A percentile compares a stretch with the other conserved stretches of the same genome.
Conservation (phyloP, 2,329 filamentous ascomycete genomes). For the Colletotrichum gigasporum region DNA sequence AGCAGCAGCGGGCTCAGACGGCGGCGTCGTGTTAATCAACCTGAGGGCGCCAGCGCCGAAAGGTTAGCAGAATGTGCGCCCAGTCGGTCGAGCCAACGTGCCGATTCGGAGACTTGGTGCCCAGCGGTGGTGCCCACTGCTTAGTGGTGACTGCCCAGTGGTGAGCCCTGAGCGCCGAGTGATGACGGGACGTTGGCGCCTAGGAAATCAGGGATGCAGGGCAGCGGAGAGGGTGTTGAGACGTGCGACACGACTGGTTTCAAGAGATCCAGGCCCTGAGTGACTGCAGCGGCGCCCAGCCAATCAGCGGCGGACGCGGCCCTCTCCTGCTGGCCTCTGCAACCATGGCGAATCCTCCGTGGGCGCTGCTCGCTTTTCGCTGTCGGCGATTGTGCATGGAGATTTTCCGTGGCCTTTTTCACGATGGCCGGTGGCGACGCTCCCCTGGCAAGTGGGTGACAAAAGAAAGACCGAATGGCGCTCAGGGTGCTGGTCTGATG, state of each 20-base stretch:
- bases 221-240: slow-evolving; percentile 28
- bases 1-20: background rate
- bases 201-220: slow-evolving; percentile 23
- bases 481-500: slow-evolving; percentile 8
- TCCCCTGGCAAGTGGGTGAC: slow-evolving; percentile 5
- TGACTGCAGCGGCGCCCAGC: slow-evolving; percentile 10
- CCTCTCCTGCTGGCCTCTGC: background rate
- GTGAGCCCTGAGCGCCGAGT: slow-evolving; percentile 3
- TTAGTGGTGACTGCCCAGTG: too few species aligned
- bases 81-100: background rate
- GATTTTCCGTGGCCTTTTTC: background rate
- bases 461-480: slow-evolving; percentile 2
- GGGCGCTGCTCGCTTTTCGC: background rate
- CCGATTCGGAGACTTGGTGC: slow-evolving; percentile 1
- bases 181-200: slow-evolving; percentile 17
- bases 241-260: slow-evolving; percentile 33
- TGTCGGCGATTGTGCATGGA: background rate
- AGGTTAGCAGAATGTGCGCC: background rate
- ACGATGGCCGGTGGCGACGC: slow-evolving; percentile 12
- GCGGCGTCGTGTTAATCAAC: slow-evolving; percentile 21
- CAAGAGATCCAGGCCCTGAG: slow-evolving; percentile 24
- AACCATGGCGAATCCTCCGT: background rate
- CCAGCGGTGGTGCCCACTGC: background rate
- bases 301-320: slow-evolving; percentile 20
- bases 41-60: slow-evolving; percentile 18